Evolutionary conservation across 2,329 filamentous ascomycete species (phyloP), one percentile per base, ranked within the genome.

Genomic region (Sphaerulina vaccinii): DNA sequence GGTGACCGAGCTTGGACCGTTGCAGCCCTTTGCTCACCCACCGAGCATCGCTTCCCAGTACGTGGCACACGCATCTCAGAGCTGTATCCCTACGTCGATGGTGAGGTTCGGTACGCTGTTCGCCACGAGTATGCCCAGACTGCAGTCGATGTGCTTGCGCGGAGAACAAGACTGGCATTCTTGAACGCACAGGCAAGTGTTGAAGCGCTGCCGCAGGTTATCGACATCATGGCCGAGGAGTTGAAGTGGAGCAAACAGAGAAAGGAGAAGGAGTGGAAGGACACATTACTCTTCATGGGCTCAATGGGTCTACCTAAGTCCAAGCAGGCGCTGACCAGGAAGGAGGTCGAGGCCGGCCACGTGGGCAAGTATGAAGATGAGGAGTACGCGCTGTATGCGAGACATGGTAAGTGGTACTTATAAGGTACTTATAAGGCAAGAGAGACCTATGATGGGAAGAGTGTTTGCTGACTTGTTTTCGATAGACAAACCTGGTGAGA

Each of bases 1-100:
- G 91, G 92, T 60, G 91, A 96, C 72, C 84, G 91, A 52, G 90
- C 91, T 16, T 96, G 91, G 91, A 86, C 87, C 13, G 90, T 96
- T 18, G 90, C 88, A 7, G 82, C 88, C 1, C 78, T 96, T 41
- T 92, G 87, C 62, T 77, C 80, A 13, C 84, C 88, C 0, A 95
- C 90, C 1, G 81, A 87, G 51, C 75, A 84, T 63, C 84, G 90
- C 43, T 96, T 90, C 77, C 90, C 91, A 2, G 85, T 90, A 24
- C 81, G 89, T 45, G 90, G 90, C 50, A 82, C 87, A 71, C 85
- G 89, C 56, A 86, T 96, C 57, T 86, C 87, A 2, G 72, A 80
- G 13, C 77, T 95, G 22, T 96, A 96, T 71, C 90, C 91, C 11
- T 96, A 93, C 70, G 83, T 96, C 21, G 91, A 96, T 65, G 90